Base-by-base conservation (phyloP, 371 early-diverging fungal species). In the Rozella allomycis region DNA sequence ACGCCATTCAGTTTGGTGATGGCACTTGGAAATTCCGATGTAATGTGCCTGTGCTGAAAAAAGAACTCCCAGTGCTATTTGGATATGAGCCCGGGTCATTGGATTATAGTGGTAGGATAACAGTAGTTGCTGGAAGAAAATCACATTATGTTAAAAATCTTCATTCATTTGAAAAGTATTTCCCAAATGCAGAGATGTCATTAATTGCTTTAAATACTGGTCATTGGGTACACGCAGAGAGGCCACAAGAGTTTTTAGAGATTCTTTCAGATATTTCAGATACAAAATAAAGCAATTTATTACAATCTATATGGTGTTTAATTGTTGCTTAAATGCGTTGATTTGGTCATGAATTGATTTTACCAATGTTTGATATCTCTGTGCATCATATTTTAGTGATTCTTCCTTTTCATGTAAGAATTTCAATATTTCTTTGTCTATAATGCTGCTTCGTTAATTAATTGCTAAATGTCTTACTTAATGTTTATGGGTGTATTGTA, bases 221-320 rank as follows among this genome's bases (percentile, higher is more conserved):
- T 1, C 86, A 85, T 43, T 85, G 86, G 42, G 75, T 82, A 11
- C 85, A 84, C 51, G 68, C 79, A 1, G 80, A 82, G 43, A 74
- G 68, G 41, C 81, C 84, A 1, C 58, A 66, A 10, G 64, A 56
- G 26, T 69, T 69, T 33, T 9, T 63, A 20, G 41, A 51, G 7
- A 37, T 58, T 14, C 58, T 70, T 10, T 48, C 55, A 2, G 40
- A 46, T 14, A 70, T 70, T 47, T 41, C 55, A 6, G 33, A 46
- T 13, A 37, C 33, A 22, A 33, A 46, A 27, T 48, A 38, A 39
- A 9, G 17, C 21, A 39, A 21, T 33, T 16, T 23, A 30, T 8
- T 8, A 30, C 25, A 25, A 11, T 11, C 25, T 11, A 11, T 25
- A 25, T 25, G 11, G 25, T 25, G 25, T 11, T 25, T 25, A n/a